A percentile compares a stretch with the other conserved stretches of the same genome.
Conservation (phyloP, 441 rosid genomes). For the Raphanus hybrid region DNA sequence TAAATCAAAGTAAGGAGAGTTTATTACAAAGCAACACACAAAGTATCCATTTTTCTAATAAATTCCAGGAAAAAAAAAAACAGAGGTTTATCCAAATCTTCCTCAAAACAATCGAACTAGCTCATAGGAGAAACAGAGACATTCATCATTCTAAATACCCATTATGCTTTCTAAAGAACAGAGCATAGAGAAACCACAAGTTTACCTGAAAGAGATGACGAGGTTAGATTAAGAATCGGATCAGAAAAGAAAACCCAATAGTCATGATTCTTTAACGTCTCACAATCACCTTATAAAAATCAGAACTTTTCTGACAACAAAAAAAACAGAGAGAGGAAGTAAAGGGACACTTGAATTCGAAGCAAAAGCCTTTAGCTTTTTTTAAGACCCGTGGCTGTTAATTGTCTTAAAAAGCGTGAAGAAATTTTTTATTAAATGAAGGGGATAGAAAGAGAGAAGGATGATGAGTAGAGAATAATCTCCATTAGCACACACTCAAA, state of each 20-base stretch:
- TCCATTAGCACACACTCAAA: conserved; percentile 41
- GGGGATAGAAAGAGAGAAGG: conserved; percentile 24
- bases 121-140: background rate
- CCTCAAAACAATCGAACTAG: background rate
- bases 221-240: conserved; percentile 47
- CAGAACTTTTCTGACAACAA: conserved; percentile 7
- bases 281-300: conserved; percentile 35
- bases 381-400: conserved; percentile 41
- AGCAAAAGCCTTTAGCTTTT: conserved; percentile 41
- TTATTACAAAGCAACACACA: conserved; percentile 27
- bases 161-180: conserved; percentile 7
- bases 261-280: conserved; percentile 42
- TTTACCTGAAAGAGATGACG: conserved; percentile 48
- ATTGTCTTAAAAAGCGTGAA: conserved; percentile 44
- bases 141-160: conserved; percentile 26
- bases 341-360: conserved; percentile 49
- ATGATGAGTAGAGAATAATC: conserved; percentile 33
- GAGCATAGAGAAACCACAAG: conserved; percentile 21
- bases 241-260: conserved; percentile 47
- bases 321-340: conserved; percentile 18
- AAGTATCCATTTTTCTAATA: conserved; percentile 6
- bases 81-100: conserved; percentile 7
- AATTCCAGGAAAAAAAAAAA: background rate
- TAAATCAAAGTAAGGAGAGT: conserved; percentile 10
- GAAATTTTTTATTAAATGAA: conserved; percentile 32